Conservation (phyloP, 495 filamentous ascomycete species). For the Penicillium bovifimosum region DNA sequence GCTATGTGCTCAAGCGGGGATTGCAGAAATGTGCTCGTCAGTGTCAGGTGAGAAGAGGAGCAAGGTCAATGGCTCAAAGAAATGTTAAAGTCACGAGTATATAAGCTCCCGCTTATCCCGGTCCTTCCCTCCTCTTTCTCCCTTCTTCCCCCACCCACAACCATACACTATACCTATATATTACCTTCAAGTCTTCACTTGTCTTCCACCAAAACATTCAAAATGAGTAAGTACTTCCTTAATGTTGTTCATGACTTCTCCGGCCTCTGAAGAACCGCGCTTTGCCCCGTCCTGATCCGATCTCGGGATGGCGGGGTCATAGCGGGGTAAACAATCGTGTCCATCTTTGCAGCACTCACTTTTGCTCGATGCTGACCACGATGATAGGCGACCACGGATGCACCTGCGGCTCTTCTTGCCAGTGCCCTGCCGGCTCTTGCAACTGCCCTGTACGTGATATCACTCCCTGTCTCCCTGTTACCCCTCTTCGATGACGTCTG, state of each 20-base stretch:
- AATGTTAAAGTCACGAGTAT: conserved; percentile 23
- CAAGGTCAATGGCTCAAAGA: not conserved
- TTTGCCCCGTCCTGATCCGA: not conserved
- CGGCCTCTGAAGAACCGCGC: not conserved
- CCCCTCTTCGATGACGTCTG: not conserved
- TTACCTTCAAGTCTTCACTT: not conserved
- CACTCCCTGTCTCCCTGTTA: not conserved
- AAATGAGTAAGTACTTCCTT: conserved; percentile 21
- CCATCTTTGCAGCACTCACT: conserved; percentile 1
- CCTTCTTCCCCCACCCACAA: conserved; percentile 2
- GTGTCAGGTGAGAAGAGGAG: conserved; percentile 1
- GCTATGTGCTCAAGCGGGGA: conserved; percentile 28
- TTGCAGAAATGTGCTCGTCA: conserved; percentile 28
- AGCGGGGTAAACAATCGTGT: conserved; percentile 15
- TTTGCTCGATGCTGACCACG: conserved; percentile 17
- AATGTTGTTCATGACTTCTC: not conserved
- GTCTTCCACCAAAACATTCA: conserved; percentile 7
- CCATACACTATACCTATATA: not conserved
- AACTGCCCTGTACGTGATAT: conserved; percentile 38
- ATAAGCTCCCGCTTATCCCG: conserved; percentile 10
- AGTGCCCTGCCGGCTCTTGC: conserved; percentile 43
- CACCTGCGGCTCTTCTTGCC: conserved; percentile 43
- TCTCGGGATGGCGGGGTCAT: conserved; percentile 21
- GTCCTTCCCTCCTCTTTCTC: not conserved
- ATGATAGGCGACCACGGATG: conserved; percentile 37